Evolutionary conservation across 768 basidiomycete species (phyloP), one percentile per base, ranked within the genome.

Genomic region (Pleurotus tuber-regium): DNA sequence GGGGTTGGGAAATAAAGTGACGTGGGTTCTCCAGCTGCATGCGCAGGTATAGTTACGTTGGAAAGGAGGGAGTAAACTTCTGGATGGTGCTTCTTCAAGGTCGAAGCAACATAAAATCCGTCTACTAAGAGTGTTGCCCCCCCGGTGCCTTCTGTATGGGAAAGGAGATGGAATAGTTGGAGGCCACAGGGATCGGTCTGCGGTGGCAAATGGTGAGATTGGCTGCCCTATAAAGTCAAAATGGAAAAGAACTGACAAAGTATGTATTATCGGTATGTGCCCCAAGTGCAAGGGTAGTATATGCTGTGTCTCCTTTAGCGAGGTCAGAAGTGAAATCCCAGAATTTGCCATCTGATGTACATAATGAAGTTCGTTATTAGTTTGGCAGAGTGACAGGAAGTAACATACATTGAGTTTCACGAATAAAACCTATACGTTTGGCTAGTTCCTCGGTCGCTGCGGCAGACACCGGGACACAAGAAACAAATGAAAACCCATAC

Each of bases 261-360:
- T 81, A 82, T 7, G 80, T 81, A 50, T 79, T 80, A 57, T 82
- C 80, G 11, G 80, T 82, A 64, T 99, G 96, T 0, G 92, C 93
- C 3, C 81, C 84, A 5, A 99, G 81, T 1, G 87, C 88, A 39
- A 96, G 69, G 4, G 85, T 90, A 3, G 93, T 92, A 70, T 99
- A 99, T 0, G 96, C 94, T 6, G 93, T 89, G 65, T 99, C 96
- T 10, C 93, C 93, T 60, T 87, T 92, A 14, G 86, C 84, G 18
- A 95, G 76, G 62, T 96, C 86, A 0, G 95, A 83, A 0, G 93
- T 97, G 62, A 98, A 96, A 61, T 98, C 92, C 95, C 96, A 99
- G 69, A 98, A 95, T 52, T 83, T 85, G 28, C 95, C 96, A 61
- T 98, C 92, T 94, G 56, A 1, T 30, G 46, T 16, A 61, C 40